phyloP scores from a whole-genome alignment of 164 flowering plant species.

The Amborella trichopoda region DNA sequence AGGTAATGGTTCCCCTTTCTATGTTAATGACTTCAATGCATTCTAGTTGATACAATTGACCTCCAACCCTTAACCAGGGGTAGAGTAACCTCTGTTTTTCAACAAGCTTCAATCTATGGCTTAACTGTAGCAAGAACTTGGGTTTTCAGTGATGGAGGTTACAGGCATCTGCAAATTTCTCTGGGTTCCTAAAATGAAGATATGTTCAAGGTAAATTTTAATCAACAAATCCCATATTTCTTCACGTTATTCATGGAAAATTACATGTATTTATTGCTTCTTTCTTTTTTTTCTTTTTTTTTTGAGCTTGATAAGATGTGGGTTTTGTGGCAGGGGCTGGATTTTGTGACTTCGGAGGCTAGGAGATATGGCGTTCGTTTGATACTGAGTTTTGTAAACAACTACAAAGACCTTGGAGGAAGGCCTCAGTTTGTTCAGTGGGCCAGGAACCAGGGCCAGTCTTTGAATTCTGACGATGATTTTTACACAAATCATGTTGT shows the following conservation, averaged over 20 bases:
- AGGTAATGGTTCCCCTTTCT: constrained; percentile 10
- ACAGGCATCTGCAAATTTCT: constrained; percentile 27
- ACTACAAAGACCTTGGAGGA: constrained; percentile 43
- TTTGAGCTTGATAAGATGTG: too few relatives aligned
- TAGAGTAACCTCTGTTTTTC: constrained; percentile 24
- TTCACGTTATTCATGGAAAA: too few relatives aligned
- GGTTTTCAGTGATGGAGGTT: constrained; percentile 56
- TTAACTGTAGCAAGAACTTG: constrained; percentile 44
- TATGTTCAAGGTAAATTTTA: constrained; percentile 29
- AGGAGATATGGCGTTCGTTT: constrained; percentile 23
- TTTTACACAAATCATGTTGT: constrained; percentile 26
- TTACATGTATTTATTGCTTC: too few relatives aligned
- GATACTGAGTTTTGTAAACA: constrained; percentile 44
- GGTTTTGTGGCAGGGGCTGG: constrained; percentile 36
- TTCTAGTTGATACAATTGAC: constrained; percentile 38
- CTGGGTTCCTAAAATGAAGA: constrained; percentile 41
- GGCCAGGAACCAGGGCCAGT: constrained; percentile 29
- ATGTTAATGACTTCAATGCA: constrained; percentile 18
- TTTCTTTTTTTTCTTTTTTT: too few relatives aligned
- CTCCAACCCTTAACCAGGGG: constrained; percentile 21
- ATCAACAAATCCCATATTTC: background rate
- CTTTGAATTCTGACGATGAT: constrained; percentile 28
- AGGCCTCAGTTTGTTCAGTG: constrained; percentile 39
- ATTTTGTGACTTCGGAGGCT: constrained; percentile 51
- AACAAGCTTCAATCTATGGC: constrained; percentile 27